Percentiles rank a stretch among this genome's conserved stretches.
Conservation (phyloP, 306 rosid genomes). For the Castanopsis chinensis region DNA sequence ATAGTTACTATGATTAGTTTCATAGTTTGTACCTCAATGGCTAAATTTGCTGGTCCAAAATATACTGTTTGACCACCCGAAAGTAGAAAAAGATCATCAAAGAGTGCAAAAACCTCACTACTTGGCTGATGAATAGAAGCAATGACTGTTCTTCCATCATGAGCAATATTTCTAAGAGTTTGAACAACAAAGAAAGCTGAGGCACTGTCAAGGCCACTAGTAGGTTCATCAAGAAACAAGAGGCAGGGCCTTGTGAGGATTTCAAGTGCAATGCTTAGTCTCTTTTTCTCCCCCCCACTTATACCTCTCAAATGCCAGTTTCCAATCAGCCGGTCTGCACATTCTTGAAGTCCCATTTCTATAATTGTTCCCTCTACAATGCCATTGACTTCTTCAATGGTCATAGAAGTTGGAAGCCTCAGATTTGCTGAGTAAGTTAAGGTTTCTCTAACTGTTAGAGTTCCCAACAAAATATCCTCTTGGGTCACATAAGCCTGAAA, state of each 20-base stretch:
- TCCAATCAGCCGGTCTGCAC: slow-evolving; percentile 68
- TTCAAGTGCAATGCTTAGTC: slow-evolving; percentile 90
- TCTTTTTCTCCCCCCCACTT: slow-evolving; percentile 92
- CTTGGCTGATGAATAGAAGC: slow-evolving; percentile 95
- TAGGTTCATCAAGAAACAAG: slow-evolving; percentile 93
- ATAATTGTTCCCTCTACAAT: slow-evolving; percentile 56
- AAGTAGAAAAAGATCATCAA: slow-evolving; percentile 87
- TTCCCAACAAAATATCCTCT: slow-evolving; percentile 80
- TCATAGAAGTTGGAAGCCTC: slow-evolving; percentile 61
- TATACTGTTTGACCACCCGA: slow-evolving; percentile 80
- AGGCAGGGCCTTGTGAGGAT: slow-evolving; percentile 76
- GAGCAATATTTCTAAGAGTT: slow-evolving; percentile 70
- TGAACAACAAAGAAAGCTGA: slow-evolving; percentile 87
- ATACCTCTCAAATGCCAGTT: slow-evolving; percentile 91
- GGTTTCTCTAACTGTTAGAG: slow-evolving; percentile 83
- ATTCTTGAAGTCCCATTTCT: slow-evolving; percentile 87
- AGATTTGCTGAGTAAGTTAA: slow-evolving; percentile 74
- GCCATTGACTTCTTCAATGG: slow-evolving; percentile 57
- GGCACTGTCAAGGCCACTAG: slow-evolving; percentile 91
- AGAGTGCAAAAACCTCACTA: slow-evolving; percentile 87
- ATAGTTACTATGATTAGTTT: neutral
- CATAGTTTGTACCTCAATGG: slow-evolving; percentile 56
- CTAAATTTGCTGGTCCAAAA: slow-evolving; percentile 66
- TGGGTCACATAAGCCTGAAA: slow-evolving; percentile 88
- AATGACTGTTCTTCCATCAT: slow-evolving; percentile 76